Evolutionary conservation across 1,284 basidiomycete species (phyloP).

Genomic region (Cerrena zonata): DNA sequence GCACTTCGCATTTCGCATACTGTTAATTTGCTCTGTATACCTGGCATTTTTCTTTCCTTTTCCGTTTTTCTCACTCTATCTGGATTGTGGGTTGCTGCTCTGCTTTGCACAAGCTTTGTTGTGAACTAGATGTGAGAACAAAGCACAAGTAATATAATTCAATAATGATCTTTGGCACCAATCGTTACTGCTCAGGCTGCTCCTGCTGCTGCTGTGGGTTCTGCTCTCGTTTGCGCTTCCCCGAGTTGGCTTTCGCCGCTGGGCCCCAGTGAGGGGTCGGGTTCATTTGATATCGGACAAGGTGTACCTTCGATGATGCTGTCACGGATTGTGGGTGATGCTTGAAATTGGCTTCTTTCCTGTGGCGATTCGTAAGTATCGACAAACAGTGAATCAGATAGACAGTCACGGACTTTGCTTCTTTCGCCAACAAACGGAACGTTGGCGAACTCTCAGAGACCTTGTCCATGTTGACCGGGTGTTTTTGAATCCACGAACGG

Average conservation of each 20-base stretch:
- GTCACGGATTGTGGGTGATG: conserved; percentile 62
- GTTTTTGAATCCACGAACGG: conserved; percentile 73
- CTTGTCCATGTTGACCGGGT: conserved; percentile 83
- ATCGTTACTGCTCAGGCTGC: too few relatives aligned
- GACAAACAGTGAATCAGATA: not conserved
- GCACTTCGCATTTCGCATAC: conserved; percentile 15
- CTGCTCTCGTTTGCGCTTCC: conserved; percentile 44
- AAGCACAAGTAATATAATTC: not conserved
- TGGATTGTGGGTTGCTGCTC: not conserved
- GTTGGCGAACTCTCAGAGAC: conserved; percentile 70
- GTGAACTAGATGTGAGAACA: not conserved
- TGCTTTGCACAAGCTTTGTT: not conserved
- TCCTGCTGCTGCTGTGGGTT: conserved; percentile 20
- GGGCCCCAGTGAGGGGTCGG: conserved; percentile 93
- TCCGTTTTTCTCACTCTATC: not conserved
- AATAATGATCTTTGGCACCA: too few relatives aligned
- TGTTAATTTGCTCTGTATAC: conserved; percentile 3
- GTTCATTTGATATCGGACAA: conserved; percentile 89
- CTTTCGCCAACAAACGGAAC: conserved; percentile 56
- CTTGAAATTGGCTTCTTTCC: conserved; percentile 67
- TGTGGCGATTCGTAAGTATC: conserved; percentile 26
- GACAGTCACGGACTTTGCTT: conserved; percentile 48
- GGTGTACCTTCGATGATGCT: conserved; percentile 58
- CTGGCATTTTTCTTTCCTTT: not conserved
- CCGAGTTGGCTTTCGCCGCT: conserved; percentile 49